Base-by-base conservation (phyloP, 2,329 filamentous ascomycete genomes). In the Aureobasidium sp. region DNA sequence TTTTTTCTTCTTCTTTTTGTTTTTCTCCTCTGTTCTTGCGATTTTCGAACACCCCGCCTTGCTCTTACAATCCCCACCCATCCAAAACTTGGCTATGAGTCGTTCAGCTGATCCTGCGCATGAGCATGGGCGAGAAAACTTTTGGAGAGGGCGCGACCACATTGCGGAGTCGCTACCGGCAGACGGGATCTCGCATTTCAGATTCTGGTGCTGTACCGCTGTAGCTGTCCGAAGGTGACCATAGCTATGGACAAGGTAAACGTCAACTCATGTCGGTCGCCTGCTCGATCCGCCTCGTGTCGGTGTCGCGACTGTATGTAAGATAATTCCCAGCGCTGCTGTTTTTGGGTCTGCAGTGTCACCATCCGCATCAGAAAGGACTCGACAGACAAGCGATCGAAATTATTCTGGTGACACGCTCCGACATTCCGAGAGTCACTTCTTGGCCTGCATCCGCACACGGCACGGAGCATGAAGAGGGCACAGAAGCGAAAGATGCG, bases 371-470 rank as follows among this genome's bases (percentile, higher is more conserved):
- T 21, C 21, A 21, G 21, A 53, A 53, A 37, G 39, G 36, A 54
- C 9, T 29, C 52, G 15, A 44, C 10, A 37, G 29, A 44, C 52
- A 44, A 25, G 52, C 49, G 49, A 53, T 3, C 30, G 36, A 32
- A 45, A 34, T 36, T 57, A 57, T 57, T 36, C n/a, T 57, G 27
- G 39, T 42, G 25, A 45, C 41, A 57, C 50, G 50, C 37, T 5
- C 50, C 50, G 50, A 45, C n/a, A 36, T 36, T 13, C 53, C 53
- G 53, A 45, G 29, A 45, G 39, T 57, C 29, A 21, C 34, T 55
- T 44, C 53, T 57, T 57, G 53, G 53, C 53, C 53, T 57, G 53
- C 53, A 57, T 57, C 11, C 53, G 30, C 32, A 54, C 50, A 42
- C 50, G 50, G 36, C 50, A 54, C 50, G 37, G 36, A 54, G 25